Evolutionary conservation across 148 eudicot genomes (phyloP).

Genomic region (Cornus kousa): DNA sequence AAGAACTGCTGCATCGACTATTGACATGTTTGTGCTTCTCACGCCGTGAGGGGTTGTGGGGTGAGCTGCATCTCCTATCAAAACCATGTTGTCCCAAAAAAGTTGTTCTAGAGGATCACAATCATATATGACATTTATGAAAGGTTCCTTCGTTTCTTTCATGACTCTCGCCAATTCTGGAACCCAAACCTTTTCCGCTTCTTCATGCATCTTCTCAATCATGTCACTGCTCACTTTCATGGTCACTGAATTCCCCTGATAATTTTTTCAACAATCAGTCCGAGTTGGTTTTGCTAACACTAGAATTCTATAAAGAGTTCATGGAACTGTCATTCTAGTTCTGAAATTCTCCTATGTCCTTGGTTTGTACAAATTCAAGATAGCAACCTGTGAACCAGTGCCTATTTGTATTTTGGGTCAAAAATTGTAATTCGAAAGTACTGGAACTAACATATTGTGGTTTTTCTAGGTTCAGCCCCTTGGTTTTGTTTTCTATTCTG

Average conservation of each 20-base stretch:
- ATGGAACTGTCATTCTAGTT: background rate
- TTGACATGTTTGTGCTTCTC: conserved; percentile 91
- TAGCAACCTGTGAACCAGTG: too few relatives aligned
- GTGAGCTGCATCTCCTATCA: conserved; percentile 91
- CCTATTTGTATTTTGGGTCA: background rate
- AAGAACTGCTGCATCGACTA: conserved; percentile 71
- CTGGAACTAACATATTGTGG: background rate
- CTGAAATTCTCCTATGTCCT: background rate
- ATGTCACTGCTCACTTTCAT: conserved; percentile 64
- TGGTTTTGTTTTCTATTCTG: background rate
- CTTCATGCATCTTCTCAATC: conserved; percentile 57
- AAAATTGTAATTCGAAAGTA: too few relatives aligned
- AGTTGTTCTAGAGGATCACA: conserved; percentile 58
- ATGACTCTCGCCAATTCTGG: conserved; percentile 57
- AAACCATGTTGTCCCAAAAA: conserved; percentile 66
- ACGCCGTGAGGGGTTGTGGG: conserved; percentile 88
- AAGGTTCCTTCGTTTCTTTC: conserved; percentile 65
- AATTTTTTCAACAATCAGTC: background rate
- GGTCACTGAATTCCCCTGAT: conserved; percentile 74
- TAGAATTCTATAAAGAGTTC: background rate
- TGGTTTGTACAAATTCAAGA: background rate
- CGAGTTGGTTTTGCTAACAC: background rate
- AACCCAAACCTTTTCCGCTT: conserved; percentile 59
- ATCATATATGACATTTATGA: conserved; percentile 76
- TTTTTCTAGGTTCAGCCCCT: background rate